A percentile compares a stretch with the other conserved stretches of the same genome.
Evolutionary conservation across 306 rosid species (phyloP).

Genomic region (Lupinus albus): DNA sequence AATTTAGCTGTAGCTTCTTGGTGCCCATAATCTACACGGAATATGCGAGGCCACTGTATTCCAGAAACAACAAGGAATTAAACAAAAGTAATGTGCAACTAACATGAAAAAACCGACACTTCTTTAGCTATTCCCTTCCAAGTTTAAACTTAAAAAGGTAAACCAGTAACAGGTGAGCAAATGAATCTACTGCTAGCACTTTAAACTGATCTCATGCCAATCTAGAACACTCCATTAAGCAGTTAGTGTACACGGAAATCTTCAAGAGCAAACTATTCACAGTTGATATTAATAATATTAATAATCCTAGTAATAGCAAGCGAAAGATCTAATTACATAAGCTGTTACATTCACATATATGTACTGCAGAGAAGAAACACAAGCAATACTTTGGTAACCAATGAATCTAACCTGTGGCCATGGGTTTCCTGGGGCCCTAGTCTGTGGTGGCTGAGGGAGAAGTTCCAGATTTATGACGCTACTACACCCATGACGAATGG

Average conservation of each 20-base stretch:
- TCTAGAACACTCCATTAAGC: background rate
- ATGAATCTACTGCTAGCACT: background rate
- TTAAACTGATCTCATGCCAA: conserved; percentile 14
- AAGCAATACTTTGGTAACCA: conserved; percentile 3
- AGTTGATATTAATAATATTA: too few species aligned
- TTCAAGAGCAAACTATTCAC: too few species aligned
- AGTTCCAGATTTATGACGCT: conserved; percentile 62
- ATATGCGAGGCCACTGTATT: conserved; percentile 93
- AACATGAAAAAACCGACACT: background rate
- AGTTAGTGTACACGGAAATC: background rate
- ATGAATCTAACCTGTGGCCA: conserved; percentile 86
- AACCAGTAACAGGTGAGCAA: conserved; percentile 3
- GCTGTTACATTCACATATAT: conserved; percentile 5
- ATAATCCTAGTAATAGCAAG: conserved; percentile 1
- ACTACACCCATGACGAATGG: conserved; percentile 90
- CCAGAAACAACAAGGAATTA: conserved; percentile 25
- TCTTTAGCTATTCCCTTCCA: background rate
- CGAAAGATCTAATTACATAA: background rate
- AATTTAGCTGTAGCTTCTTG: conserved; percentile 91
- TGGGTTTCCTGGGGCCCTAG: conserved; percentile 95
- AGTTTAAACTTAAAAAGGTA: background rate
- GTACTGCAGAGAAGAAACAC: background rate
- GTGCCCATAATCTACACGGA: conserved; percentile 96
- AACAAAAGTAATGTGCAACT: background rate
- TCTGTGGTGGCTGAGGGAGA: conserved; percentile 80